phyloP scores from a whole-genome alignment of 108 stramenopile species.

The Nitzschia inconspicua region DNA sequence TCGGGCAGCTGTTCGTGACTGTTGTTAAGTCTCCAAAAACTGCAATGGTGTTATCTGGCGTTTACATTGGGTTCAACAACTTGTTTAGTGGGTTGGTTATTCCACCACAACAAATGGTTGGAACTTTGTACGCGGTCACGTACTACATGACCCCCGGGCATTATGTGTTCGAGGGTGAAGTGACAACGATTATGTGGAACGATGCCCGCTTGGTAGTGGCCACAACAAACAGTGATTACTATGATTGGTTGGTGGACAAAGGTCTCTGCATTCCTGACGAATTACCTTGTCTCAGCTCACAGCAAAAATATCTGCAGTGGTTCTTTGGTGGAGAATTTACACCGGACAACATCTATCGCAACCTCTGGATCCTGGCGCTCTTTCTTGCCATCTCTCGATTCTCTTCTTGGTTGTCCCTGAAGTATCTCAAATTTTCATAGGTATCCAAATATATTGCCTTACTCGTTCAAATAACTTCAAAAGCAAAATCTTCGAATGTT shows the following conservation, averaged over 20 bases:
- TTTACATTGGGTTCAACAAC: conserved; percentile 61
- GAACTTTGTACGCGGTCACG: conserved; percentile 29
- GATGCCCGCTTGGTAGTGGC: conserved; percentile 32
- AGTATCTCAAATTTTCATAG: too few relatives aligned
- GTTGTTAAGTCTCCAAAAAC: conserved; percentile 43
- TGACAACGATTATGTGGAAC: conserved; percentile 33
- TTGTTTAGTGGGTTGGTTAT: conserved; percentile 65
- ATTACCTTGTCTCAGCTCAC: conserved; percentile 15
- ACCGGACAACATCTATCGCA: conserved; percentile 21
- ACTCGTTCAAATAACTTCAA: too few relatives aligned
- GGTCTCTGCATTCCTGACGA: conserved; percentile 7
- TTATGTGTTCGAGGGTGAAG: conserved; percentile 61
- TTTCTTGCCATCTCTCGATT: conserved; percentile 38
- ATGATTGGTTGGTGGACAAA: conserved; percentile 16
- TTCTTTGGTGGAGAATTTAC: conserved; percentile 54
- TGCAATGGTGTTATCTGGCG: conserved; percentile 44
- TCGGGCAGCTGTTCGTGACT: conserved; percentile 66
- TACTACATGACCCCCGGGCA: conserved; percentile 63
- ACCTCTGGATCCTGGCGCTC: conserved; percentile 35
- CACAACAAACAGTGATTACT: conserved; percentile 40
- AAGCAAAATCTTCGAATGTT: too few relatives aligned
- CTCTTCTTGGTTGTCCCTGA: conserved; percentile 45
- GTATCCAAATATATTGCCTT: too few relatives aligned
- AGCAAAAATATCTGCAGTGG: conserved; percentile 38
- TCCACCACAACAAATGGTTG: conserved; percentile 38